phyloP scores from a whole-genome alignment of 106 monocot genomes.

The Xerophyta viscosa region DNA sequence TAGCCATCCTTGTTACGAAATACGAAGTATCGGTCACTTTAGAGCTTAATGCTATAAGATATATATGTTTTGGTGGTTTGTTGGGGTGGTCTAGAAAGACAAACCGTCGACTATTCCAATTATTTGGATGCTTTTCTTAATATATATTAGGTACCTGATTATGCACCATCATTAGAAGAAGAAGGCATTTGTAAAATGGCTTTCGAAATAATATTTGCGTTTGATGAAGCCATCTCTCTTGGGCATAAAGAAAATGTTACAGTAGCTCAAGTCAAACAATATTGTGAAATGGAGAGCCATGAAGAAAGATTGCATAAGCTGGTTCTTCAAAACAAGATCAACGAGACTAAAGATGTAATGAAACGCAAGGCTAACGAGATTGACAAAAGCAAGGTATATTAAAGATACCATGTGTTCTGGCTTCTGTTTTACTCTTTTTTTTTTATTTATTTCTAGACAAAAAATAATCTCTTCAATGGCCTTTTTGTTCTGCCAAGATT shows the following conservation, averaged over 20 bases:
- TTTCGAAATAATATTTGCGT: slow-evolving; percentile 97
- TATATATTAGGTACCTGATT: slow-evolving; percentile 72
- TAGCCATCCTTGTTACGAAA: too few relatives aligned
- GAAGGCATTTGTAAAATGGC: slow-evolving; percentile 72
- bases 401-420: too few relatives aligned
- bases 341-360: slow-evolving; percentile 98
- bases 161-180: slow-evolving; percentile 86
- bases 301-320: slow-evolving; percentile 87
- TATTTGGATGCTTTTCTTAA: slow-evolving; percentile 18
- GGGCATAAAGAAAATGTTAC: slow-evolving; percentile 92
- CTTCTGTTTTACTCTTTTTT: too few relatives aligned
- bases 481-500: too few relatives aligned
- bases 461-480: too few relatives aligned
- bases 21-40: too few relatives aligned
- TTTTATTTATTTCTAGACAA: too few relatives aligned
- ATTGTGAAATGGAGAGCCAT: slow-evolving; percentile 98
- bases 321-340: slow-evolving; percentile 88
- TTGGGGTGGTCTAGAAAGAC: too few relatives aligned
- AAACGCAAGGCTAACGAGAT: slow-evolving; percentile 89
- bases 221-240: slow-evolving; percentile 96
- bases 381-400: slow-evolving; percentile 92
- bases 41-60: too few relatives aligned
- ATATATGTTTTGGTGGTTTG: too few relatives aligned
- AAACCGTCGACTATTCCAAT: too few relatives aligned
- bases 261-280: slow-evolving; percentile 87